Percentiles rank a stretch among this genome's conserved stretches.
Conservation (phyloP, 1,139 yeast genomes). For the Saccharomyces uvarum region DNA sequence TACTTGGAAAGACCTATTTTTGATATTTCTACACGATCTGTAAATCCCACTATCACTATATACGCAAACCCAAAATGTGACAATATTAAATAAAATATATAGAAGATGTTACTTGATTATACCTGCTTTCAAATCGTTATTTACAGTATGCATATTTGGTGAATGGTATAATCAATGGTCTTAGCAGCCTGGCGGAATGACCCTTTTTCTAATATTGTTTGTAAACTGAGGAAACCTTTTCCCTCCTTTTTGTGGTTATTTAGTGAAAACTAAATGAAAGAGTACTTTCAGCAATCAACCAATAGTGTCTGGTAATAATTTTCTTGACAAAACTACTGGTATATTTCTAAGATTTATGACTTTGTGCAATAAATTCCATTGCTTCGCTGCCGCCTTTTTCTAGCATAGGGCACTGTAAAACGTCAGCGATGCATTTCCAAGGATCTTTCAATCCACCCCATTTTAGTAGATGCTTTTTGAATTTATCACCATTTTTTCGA, state of each 20-base stretch:
- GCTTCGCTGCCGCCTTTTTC: constrained; percentile 64
- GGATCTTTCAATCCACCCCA: constrained; percentile 97
- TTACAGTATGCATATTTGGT: not conserved
- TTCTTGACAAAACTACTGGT: not conserved
- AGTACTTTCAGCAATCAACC: not conserved
- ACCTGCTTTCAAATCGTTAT: not conserved
- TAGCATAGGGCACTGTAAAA: constrained; percentile 54
- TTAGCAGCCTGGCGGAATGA: not conserved
- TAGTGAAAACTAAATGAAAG: not conserved
- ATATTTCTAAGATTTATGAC: constrained; percentile 23
- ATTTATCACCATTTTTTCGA: constrained; percentile 64
- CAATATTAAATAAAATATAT: not conserved
- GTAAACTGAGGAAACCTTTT: not conserved
- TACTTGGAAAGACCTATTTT: not conserved
- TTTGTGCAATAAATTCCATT: constrained; percentile 57
- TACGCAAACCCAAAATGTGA: not conserved
- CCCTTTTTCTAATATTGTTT: not conserved
- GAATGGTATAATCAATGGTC: not conserved
- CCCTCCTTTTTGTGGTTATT: not conserved
- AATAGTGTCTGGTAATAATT: not conserved
- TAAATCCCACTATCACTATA: not conserved
- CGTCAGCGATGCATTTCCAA: constrained; percentile 79
- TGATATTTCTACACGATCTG: not conserved
- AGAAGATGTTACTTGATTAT: not conserved
- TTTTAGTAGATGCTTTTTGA: constrained; percentile 59